phyloP scores from a whole-genome alignment of 768 basidiomycete species.

The Mycena amicta region DNA sequence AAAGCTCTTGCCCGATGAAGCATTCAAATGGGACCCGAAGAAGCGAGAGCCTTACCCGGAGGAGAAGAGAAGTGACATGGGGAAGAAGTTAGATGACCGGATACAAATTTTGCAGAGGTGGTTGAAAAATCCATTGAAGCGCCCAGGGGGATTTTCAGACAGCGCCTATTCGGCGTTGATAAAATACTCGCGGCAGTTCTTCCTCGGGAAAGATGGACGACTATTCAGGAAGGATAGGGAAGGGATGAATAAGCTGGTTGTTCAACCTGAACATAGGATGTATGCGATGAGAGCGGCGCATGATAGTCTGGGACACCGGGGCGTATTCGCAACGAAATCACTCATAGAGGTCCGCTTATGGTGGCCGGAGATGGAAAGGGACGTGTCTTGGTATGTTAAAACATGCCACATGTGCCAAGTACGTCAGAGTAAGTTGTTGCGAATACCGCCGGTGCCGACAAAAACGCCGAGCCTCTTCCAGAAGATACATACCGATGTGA shows the following conservation, averaged over 20 bases:
- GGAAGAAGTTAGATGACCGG: background rate
- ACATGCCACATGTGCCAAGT: slow-evolving; percentile 29
- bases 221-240: slow-evolving; percentile 14
- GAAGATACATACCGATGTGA: slow-evolving; percentile 27
- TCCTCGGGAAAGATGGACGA: slow-evolving; percentile 19
- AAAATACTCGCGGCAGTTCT: slow-evolving; percentile 13
- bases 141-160: slow-evolving; percentile 5
- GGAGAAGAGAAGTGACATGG: background rate
- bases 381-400: slow-evolving; percentile 29
- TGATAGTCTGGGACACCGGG: slow-evolving; percentile 30
- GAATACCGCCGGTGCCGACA: slow-evolving; percentile 19
- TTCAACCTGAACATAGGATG: slow-evolving; percentile 21
- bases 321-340: slow-evolving; percentile 19
- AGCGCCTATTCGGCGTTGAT: slow-evolving; percentile 7
- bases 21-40: background rate
- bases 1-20: background rate
- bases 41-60: background rate
- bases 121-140: background rate
- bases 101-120: background rate
- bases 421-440: slow-evolving; percentile 19
- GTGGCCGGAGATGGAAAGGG: slow-evolving; percentile 31
- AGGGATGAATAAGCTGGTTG: slow-evolving; percentile 22
- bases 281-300: slow-evolving; percentile 26
- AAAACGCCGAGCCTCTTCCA: slow-evolving; percentile 27
- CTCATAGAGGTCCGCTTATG: slow-evolving; percentile 28